A percentile compares a stretch with the other conserved stretches of the same genome.
These are phyloP conservation scores for Quercus bicolor DNA, from an alignment of 306 rosid species.

Conservation along the genomic window DNA sequence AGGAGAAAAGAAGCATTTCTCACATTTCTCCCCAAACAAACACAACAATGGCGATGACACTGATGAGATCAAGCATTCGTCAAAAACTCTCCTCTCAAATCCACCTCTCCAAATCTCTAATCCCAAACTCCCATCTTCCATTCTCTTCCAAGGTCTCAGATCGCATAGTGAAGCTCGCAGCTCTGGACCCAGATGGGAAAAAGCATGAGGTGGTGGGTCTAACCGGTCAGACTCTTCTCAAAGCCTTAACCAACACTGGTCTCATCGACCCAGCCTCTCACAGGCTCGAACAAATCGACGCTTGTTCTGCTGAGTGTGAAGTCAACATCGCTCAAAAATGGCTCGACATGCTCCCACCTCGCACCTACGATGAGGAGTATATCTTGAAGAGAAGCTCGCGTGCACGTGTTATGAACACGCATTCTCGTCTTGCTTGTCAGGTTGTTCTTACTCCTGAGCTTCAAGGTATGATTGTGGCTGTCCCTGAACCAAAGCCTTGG, in stretches of 20 bases:
- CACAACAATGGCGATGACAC: constrained; percentile 58
- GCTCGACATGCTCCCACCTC: constrained; percentile 80
- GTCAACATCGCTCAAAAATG: constrained; percentile 92
- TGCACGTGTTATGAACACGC: constrained; percentile 67
- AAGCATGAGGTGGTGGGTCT: constrained; percentile 75
- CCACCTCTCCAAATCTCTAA: constrained; percentile 54
- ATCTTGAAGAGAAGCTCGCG: constrained; percentile 60
- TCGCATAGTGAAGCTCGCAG: constrained; percentile 72
- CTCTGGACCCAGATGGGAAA: constrained; percentile 65
- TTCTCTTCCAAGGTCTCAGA: constrained; percentile 66
- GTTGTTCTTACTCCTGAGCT: constrained; percentile 68
- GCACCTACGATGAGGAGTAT: constrained; percentile 83
- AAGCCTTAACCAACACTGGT: constrained; percentile 64
- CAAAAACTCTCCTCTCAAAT: constrained; percentile 49
- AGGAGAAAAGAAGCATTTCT: no score
- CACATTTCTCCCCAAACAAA: neutral
- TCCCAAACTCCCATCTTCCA: constrained; percentile 40
- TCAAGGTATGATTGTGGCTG: constrained; percentile 94
- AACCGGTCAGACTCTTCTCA: constrained; percentile 78
- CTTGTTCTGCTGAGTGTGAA: constrained; percentile 92
- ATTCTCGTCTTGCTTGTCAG: constrained; percentile 90
- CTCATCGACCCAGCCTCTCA: constrained; percentile 86
- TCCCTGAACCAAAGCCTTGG: constrained; percentile 92
- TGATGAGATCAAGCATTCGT: constrained; percentile 23
- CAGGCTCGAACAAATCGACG: constrained; percentile 87